Evolutionary conservation across 2,329 filamentous ascomycete species (phyloP).

Genomic region (Alternaria ethzedia): DNA sequence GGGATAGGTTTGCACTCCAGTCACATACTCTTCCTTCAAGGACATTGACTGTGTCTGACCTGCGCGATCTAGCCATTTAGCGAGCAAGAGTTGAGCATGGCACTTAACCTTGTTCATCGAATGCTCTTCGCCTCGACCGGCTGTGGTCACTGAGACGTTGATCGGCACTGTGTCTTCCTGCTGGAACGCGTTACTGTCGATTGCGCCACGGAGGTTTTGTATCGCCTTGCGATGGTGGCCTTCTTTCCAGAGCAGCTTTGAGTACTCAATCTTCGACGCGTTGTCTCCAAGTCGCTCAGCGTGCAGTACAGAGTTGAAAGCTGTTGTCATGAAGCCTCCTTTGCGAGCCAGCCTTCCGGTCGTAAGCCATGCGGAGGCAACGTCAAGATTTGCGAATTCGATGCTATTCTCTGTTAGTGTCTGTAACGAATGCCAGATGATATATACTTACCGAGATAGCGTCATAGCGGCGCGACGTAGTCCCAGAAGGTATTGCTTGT

Average conservation of each 20-base stretch:
- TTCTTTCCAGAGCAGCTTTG: conserved; percentile 89
- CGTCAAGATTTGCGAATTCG: conserved; percentile 72
- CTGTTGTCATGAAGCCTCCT: conserved; percentile 80
- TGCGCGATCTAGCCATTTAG: conserved; percentile 96
- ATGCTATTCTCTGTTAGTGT: conserved; percentile 44
- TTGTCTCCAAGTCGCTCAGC: conserved; percentile 84
- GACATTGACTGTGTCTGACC: conserved; percentile 87
- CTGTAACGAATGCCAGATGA: not conserved
- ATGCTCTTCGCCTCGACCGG: conserved; percentile 44
- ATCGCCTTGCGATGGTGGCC: conserved; percentile 95
- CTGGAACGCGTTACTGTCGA: conserved; percentile 78
- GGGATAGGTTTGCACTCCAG: conserved; percentile 71
- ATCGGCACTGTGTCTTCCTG: conserved; percentile 48
- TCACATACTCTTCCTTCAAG: conserved; percentile 75
- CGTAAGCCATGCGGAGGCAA: conserved; percentile 83
- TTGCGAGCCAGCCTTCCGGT: conserved; percentile 88
- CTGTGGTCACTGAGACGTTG: conserved; percentile 47
- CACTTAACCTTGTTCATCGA: conserved; percentile 68
- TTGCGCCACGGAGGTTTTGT: conserved; percentile 84
- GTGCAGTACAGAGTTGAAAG: conserved; percentile 91
- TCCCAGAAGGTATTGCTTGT: conserved; percentile 93
- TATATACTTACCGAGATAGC: conserved; percentile 65
- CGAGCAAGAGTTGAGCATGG: conserved; percentile 83
- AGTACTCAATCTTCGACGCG: conserved; percentile 92
- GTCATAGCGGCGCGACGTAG: conserved; percentile 88